Evolutionary conservation across 225 moss, liverwort and hornwort genomes (phyloP), one percentile per base, ranked within the genome.

Genomic region (Sphagnum tenellum): DNA sequence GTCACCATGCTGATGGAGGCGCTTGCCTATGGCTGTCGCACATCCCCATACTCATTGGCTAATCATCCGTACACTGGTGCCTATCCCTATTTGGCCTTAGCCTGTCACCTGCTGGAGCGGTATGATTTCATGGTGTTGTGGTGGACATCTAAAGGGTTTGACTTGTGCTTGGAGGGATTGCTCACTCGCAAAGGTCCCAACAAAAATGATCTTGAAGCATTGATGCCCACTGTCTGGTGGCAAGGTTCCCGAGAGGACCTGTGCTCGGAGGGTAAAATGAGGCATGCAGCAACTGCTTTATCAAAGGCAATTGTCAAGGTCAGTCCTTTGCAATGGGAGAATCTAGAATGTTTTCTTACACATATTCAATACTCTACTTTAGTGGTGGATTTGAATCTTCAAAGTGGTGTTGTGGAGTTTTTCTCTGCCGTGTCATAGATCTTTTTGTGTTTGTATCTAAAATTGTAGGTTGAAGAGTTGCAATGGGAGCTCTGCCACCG

Each of bases 211-310:
- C 79, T 93, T 73, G 93, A 91, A 75, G 86, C 80, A 54, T 75
- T 98, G 65, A 89, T 98, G 90, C 93, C 98, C 46, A 84, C 90
- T 4, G 93, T 98, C 4, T 93, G 93, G 98, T 98, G 98, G 98
- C 90, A 90, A 4, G 98, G 93, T 5, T 98, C 90, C 4, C 81
- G 98, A n/a, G 93, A 98, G 76, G 98, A 93, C 69, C 76, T 92
- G 76, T 96, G 90, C 79, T 93, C 93, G 12, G 98, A 90, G 82
- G 82, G 83, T 5, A 91, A 84, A 67, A 93, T 98, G 98, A 72
- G 87, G 71, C 90, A 93, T 69, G 83, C 93, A 29, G 83, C 93
- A 3, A 86, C 82, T 5, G 82, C 98, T 8, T 72, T 98, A 67
- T 93, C 93, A 4, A 98, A 90, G 79, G 90, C 93, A 44, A 83